Base-by-base conservation (phyloP, 2,329 filamentous ascomycete genomes). In the Monilinia vaccinii-corymbosi region DNA sequence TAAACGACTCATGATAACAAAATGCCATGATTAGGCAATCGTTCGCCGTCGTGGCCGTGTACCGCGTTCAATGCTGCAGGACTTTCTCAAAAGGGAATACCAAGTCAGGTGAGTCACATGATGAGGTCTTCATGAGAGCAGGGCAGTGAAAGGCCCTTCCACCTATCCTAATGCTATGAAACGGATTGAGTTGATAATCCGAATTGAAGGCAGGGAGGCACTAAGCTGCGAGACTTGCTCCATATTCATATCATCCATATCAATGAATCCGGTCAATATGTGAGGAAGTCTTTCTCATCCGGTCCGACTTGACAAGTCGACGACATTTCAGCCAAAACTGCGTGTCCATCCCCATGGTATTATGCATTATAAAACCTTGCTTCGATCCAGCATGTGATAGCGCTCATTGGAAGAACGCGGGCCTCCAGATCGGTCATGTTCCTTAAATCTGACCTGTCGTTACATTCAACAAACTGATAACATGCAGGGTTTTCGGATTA, bases 281-380 rank as follows among this genome's bases (percentile, higher is more conserved):
- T 7, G 32, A 18, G 38, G 10, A 16, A 45, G 21, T 21, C 25
- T 1, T 49, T 23, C 25, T 28, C 40, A 18, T 58, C 23, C 56
- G 56, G 56, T 11, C 36, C 56, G 44, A 44, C 46, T 51, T 32
- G 45, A 23, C n/a, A 51, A 51, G 34, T 46, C 46, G 56, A 58
- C 21, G 36, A 34, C n/a, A 28, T 21, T 44, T 51, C 56, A 51
- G 34, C 45, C 55, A 42, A 23, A 58, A 50, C 13, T 3, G n/a
- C 18, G 16, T 44, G 40, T 23, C 25, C 18, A 23, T 31, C 31
- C 25, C 13, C 25, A 31, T 31, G 21, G 25, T 28, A 28, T 21
- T 25, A 38, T 57, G 16, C n/a, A 31, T 32, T 13, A 50, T 42
- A 23, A 28, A 40, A 6, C 25, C 36, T 44, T 32, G 6, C n/a